Evolutionary conservation across 1,284 basidiomycete species (phyloP).

Genomic region (Sparassis latifolia): DNA sequence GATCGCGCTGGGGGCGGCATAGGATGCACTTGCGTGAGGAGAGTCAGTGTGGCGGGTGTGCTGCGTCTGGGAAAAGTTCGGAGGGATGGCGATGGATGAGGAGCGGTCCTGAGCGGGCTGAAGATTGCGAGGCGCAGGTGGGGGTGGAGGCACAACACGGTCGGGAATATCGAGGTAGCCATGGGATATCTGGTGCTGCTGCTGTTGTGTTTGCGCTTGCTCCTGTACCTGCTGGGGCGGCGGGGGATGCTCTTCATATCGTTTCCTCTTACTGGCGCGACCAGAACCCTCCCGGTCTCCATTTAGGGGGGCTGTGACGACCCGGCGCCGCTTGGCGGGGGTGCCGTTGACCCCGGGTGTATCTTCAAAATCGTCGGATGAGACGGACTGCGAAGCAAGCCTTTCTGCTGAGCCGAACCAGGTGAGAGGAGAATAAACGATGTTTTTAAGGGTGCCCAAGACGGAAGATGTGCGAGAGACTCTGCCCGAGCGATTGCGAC

Average conservation of each 20-base stretch:
- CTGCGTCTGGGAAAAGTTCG: slow-evolving; percentile 5
- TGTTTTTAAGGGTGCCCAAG: slow-evolving; percentile 24
- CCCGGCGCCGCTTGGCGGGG: slow-evolving; percentile 8
- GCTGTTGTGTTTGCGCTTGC: neutral
- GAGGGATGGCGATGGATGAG: slow-evolving; percentile 16
- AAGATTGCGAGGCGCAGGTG: slow-evolving; percentile 5
- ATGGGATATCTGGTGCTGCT: neutral
- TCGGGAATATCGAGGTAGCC: slow-evolving; percentile 24
- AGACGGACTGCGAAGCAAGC: too few species aligned
- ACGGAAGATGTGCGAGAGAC: slow-evolving; percentile 17
- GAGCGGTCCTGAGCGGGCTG: slow-evolving; percentile 13
- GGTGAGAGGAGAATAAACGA: slow-evolving; percentile 21
- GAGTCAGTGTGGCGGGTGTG: slow-evolving; percentile 16
- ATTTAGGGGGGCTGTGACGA: slow-evolving; percentile 5
- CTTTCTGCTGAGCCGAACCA: slow-evolving; percentile 18
- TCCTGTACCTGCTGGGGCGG: slow-evolving; percentile 7
- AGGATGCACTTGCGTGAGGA: slow-evolving; percentile 13
- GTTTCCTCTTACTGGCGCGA: slow-evolving; percentile 17
- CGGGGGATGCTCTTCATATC: slow-evolving; percentile 16
- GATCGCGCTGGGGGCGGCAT: slow-evolving; percentile 9
- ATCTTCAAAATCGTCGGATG: slow-evolving; percentile 14
- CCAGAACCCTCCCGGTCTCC: too few species aligned
- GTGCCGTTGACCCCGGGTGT: slow-evolving; percentile 15
- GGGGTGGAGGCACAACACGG: neutral
- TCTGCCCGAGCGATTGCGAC: slow-evolving; percentile 13